These are phyloP conservation scores for Talaromyces atroroseus DNA, from an alignment of 2,329 filamentous ascomycete genomes.

Conservation along the genomic window DNA sequence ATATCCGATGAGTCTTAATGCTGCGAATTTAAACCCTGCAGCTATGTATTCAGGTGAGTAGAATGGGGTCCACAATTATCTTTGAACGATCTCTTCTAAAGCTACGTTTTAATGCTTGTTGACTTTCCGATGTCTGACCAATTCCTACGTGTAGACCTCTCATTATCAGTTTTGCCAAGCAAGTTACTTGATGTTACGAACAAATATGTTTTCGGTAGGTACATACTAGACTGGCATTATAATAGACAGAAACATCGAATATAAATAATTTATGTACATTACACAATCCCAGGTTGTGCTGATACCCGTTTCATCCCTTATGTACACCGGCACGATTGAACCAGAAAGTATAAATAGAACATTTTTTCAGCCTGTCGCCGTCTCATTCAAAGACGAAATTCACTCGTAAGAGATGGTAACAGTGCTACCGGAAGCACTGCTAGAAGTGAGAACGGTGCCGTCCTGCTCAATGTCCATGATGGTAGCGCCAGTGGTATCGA, in stretches of 20 bases:
- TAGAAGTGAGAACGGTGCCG: slow-evolving; percentile 9
- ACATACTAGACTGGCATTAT: slow-evolving; percentile 3
- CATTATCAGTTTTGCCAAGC: too few species aligned
- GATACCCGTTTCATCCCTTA: neutral
- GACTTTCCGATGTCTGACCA: too few species aligned
- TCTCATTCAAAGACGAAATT: neutral
- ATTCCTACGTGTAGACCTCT: too few species aligned
- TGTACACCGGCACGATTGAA: neutral
- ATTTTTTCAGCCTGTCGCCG: neutral
- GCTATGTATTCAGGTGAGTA: too few species aligned
- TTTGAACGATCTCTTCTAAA: too few species aligned
- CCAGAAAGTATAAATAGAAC: neutral
- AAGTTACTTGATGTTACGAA: too few species aligned
- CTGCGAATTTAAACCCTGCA: too few species aligned
- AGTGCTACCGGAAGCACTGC: slow-evolving; percentile 6
- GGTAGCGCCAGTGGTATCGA: slow-evolving; percentile 10
- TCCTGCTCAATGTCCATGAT: slow-evolving; percentile 47
- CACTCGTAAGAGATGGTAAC: slow-evolving; percentile 8
- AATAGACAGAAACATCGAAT: neutral
- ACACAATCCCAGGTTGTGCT: neutral
- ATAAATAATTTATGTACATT: slow-evolving; percentile 6
- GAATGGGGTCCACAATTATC: too few species aligned
- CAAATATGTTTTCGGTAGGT: neutral
- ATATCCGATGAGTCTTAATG: neutral
- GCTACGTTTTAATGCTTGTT: too few species aligned